Evolutionary conservation across 257 asterid genomes (phyloP), one percentile per base, ranked within the genome.

Genomic region (Penstemon newberryi): DNA sequence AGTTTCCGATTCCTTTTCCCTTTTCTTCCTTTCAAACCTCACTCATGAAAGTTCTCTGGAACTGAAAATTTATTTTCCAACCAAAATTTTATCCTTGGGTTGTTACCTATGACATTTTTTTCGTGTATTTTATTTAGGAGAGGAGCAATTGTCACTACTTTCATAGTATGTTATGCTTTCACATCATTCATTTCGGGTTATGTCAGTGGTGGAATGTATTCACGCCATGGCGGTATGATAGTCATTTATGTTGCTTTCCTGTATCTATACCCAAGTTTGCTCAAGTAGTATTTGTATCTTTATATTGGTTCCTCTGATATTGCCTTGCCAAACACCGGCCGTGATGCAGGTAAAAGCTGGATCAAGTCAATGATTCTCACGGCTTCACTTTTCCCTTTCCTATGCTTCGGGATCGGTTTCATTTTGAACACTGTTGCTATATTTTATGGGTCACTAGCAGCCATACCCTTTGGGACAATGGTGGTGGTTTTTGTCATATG

Each of bases 381-480:
- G 7, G 86, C 92, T 36, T 75, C 92, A 45, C 83, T 86, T 51
- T 86, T 86, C 68, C 92, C 92, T 15, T 83, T 86, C 74, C 62
- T 83, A 77, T 86, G 92, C 82, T 86, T 86, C 54, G 89, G 85
- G 68, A 86, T 86, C 38, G 92, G 87, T 49, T 80, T 86, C 33
- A 47, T 73, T n/a, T 80, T 86, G 73, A 86, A 86, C 84, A 86
- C 89, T 46, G 69, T 86, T 58, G 92, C 92, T 13, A 83, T 86
- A 76, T 86, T 78, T 59, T 83, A 86, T 65, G 87, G 92, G 71
- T 86, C 92, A 45, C 77, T 86, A 60, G 92, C 92, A 8, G 92
- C 89, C 70, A 83, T 86, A 69, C 92, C 92, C 45, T 86, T 86
- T 42, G 92, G 92, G 59, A 85, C 86, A 38, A 82, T 85, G 82